phyloP scores from a whole-genome alignment of 208 protist genomes.

The Balamuthia mandrillaris region DNA sequence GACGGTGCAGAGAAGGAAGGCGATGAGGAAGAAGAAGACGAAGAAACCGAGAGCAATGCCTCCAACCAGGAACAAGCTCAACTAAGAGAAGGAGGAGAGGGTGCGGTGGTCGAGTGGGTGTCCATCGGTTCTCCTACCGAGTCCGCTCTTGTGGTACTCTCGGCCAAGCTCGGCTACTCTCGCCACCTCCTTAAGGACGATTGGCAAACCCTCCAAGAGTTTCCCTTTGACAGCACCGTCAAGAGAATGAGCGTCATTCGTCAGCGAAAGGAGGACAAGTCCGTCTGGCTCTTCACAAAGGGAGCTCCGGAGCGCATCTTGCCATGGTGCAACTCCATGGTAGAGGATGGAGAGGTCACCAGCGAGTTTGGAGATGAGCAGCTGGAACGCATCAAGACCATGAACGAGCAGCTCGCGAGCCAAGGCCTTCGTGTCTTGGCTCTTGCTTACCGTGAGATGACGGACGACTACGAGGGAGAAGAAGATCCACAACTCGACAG shows the following conservation, averaged over 20 bases:
- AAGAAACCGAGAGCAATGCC: too few species aligned
- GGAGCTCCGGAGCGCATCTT: conserved; percentile 1
- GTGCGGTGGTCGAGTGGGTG: not conserved
- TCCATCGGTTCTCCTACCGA: conserved; percentile 10
- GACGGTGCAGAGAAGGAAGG: too few species aligned
- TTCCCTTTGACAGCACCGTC: conserved; percentile 4
- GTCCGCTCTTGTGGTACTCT: not conserved
- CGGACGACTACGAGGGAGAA: not conserved
- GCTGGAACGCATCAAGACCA: not conserved
- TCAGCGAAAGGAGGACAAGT: too few species aligned
- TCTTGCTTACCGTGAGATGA: conserved; percentile 32
- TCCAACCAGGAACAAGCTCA: too few species aligned
- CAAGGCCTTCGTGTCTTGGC: conserved; percentile 48
- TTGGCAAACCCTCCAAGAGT: not conserved
- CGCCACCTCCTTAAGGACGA: too few species aligned
- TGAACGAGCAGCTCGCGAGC: conserved; percentile 22
- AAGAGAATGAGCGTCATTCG: conserved; percentile 38
- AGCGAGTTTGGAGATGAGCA: not conserved
- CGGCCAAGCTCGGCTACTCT: not conserved
- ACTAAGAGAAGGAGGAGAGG: too few species aligned
- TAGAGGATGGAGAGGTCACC: not conserved
- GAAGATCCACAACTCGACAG: conserved; percentile 46
- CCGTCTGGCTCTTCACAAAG: conserved; percentile 9
- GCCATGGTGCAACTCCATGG: not conserved
- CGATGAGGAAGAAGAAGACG: too few species aligned